phyloP scores from a whole-genome alignment of 108 stramenopile species.

The Mayamaea pseudoterrestris region DNA sequence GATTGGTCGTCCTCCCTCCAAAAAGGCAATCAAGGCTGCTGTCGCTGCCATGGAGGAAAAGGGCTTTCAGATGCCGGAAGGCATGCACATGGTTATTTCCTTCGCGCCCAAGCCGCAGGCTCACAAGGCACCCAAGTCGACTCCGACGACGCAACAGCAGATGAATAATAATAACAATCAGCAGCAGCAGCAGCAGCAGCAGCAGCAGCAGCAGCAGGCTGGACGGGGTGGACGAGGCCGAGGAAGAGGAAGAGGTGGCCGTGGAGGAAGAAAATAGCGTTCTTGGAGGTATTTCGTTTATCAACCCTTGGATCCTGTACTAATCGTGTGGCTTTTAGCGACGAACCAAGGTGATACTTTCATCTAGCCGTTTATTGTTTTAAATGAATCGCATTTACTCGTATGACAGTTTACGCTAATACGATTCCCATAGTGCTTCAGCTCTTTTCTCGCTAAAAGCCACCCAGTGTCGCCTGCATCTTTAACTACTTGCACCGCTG shows the following conservation, averaged over 20 bases:
- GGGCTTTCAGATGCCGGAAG: slow-evolving; percentile 55
- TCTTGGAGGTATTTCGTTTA: too few species aligned
- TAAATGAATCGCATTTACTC: too few species aligned
- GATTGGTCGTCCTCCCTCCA: slow-evolving; percentile 18
- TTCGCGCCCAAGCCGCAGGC: slow-evolving; percentile 34
- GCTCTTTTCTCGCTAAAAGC: too few species aligned
- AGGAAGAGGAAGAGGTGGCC: background rate
- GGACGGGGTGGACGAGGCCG: background rate
- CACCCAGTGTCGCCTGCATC: too few species aligned
- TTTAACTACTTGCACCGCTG: too few species aligned
- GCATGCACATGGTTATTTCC: slow-evolving; percentile 66
- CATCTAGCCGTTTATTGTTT: background rate
- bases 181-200: background rate
- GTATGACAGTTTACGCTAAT: too few species aligned
- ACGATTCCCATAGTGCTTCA: too few species aligned
- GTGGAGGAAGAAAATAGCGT: background rate
- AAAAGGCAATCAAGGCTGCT: slow-evolving; percentile 56
- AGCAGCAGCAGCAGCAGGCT: background rate
- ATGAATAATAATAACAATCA: background rate
- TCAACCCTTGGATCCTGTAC: too few species aligned
- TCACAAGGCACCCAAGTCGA: background rate
- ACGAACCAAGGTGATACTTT: background rate
- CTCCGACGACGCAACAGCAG: background rate
- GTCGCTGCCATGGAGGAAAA: slow-evolving; percentile 52
- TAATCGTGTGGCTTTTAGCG: too few species aligned